phyloP scores from a whole-genome alignment of 2,329 filamentous ascomycete genomes.

The Colletotrichum sansevieriae region DNA sequence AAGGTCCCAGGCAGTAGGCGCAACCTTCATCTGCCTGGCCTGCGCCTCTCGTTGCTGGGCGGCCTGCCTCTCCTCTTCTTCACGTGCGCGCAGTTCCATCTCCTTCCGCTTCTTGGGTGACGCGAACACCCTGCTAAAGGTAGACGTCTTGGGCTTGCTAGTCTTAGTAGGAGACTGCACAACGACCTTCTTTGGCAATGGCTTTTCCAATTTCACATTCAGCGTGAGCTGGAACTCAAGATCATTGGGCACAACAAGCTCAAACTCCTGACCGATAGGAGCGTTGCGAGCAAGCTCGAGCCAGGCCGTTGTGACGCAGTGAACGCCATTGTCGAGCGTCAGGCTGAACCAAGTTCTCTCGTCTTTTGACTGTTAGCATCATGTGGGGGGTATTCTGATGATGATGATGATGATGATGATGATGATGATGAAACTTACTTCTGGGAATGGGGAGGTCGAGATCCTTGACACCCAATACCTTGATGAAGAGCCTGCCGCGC shows the following conservation, averaged over 20 bases:
- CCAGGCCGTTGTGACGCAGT: conserved; percentile 97
- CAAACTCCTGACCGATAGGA: conserved; percentile 97
- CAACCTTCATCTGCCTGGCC: conserved; percentile 71
- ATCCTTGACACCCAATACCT: conserved; percentile 98
- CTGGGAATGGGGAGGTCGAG: conserved; percentile 90
- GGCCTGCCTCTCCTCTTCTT: conserved; percentile 82
- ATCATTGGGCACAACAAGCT: conserved; percentile 95
- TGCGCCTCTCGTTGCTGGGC: conserved; percentile 74
- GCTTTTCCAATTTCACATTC: conserved; percentile 93
- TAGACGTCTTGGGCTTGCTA: conserved; percentile 80
- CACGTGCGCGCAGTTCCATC: conserved; percentile 84
- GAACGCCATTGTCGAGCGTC: conserved; percentile 96
- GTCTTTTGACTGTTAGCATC: conserved; percentile 63
- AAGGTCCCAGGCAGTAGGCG: conserved; percentile 86
- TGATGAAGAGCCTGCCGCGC: conserved; percentile 92
- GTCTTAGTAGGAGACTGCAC: conserved; percentile 71
- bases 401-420: conserved; percentile 36
- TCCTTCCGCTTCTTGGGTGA: conserved; percentile 98
- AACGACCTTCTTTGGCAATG: conserved; percentile 68
- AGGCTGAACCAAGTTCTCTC: conserved; percentile 95
- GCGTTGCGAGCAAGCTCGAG: conserved; percentile 91
- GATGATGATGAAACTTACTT: conserved; percentile 68
- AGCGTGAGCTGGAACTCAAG: conserved; percentile 99
- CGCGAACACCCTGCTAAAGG: conserved; percentile 92
- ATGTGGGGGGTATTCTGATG: conserved; percentile 4